Evolutionary conservation across 139 green algal species (phyloP).

Genomic region (Tetradesmus lagerheimii): DNA sequence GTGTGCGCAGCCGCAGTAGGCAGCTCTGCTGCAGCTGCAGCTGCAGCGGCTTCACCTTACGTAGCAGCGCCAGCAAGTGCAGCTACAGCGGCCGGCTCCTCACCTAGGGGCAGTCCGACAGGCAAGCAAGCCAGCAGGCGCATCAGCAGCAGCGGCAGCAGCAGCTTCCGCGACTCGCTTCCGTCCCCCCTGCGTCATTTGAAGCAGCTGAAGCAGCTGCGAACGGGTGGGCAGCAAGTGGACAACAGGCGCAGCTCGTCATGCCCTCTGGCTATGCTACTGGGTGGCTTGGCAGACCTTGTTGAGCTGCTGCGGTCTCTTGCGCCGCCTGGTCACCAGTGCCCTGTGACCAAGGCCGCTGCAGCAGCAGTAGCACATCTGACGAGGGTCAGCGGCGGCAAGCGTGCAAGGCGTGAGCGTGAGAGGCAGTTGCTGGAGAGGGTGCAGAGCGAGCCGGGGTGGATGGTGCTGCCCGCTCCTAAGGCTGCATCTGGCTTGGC

Average conservation of each 20-base stretch:
- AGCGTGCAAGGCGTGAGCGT: not conserved
- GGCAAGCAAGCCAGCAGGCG: not conserved
- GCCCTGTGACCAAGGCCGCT: conserved; percentile 18
- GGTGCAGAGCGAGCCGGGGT: not conserved
- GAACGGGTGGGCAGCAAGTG: conserved; percentile 4
- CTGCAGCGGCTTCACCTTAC: not conserved
- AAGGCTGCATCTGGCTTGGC: not conserved
- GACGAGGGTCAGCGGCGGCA: not conserved
- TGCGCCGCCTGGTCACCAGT: conserved; percentile 3
- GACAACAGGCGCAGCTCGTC: not conserved
- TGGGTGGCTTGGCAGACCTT: not conserved
- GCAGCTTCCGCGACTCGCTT: not conserved
- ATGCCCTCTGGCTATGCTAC: conserved; percentile 23
- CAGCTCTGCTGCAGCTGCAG: conserved; percentile 16
- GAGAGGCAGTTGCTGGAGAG: conserved; percentile 19
- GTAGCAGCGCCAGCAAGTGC: not conserved
- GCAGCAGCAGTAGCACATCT: conserved; percentile 36
- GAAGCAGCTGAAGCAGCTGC: conserved; percentile 14
- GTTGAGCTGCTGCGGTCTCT: not conserved
- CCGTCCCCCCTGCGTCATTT: not conserved
- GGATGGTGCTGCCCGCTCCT: conserved; percentile 8
- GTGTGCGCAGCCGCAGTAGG: not conserved
- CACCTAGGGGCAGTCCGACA: not conserved
- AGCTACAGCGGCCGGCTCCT: not conserved
- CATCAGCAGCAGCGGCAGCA: not conserved